Evolutionary conservation across 2,329 filamentous ascomycete genomes (phyloP).

Genomic region (Fusarium ambrosium): DNA sequence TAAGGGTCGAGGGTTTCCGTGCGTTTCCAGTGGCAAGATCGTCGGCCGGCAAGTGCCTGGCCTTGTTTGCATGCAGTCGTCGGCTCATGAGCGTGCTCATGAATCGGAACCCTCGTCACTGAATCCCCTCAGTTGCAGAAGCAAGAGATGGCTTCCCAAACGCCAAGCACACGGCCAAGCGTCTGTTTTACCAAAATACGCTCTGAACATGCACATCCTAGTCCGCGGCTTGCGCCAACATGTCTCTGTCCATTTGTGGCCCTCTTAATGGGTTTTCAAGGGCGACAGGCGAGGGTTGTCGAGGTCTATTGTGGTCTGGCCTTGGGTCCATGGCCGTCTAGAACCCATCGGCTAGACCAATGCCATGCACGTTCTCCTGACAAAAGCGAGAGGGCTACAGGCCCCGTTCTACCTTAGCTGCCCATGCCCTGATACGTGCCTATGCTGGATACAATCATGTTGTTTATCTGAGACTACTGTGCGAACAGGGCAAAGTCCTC

Average conservation of each 20-base stretch:
- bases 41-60: not conserved
- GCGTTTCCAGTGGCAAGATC: conserved; percentile 1
- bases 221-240: conserved; percentile 18
- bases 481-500: not conserved
- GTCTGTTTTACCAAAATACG: conserved; percentile 16
- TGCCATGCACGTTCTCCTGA: conserved; percentile 4
- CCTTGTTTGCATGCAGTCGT: not conserved
- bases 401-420: not conserved
- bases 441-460: conserved; percentile 3
- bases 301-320: conserved; percentile 18
- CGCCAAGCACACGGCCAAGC: not conserved
- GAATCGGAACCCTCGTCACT: not conserved
- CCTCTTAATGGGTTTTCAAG: not conserved
- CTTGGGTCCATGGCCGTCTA: conserved; percentile 30
- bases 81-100: not conserved
- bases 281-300: not conserved
- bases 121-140: conserved; percentile 1
- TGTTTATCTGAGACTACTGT: not conserved
- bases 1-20: not conserved
- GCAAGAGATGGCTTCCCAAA: not conserved
- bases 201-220: conserved; percentile 5
- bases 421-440: not conserved
- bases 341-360: conserved; percentile 18
- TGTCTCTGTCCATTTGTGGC: conserved; percentile 22
- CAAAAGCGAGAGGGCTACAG: not conserved